phyloP scores from a whole-genome alignment of 1,139 yeast genomes.

The Nakaseomyces sp. region DNA sequence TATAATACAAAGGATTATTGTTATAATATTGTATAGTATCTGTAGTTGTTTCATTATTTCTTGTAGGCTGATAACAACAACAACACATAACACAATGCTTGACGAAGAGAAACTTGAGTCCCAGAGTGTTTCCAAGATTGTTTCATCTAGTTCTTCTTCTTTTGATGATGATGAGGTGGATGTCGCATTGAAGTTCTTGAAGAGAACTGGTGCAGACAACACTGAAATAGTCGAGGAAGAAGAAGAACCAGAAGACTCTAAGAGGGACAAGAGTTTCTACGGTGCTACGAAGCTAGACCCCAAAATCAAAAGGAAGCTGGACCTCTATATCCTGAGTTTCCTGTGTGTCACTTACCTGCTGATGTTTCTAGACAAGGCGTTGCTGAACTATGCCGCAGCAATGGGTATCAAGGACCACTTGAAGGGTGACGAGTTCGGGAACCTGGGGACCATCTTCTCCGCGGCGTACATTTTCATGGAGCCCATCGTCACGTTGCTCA shows the following conservation, averaged over 20 bases:
- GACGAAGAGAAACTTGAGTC: conserved; percentile 2
- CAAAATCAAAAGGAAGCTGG: conserved; percentile 35
- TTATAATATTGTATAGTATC: too few relatives aligned
- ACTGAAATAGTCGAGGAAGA: conserved; percentile 6
- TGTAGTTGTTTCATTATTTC: neutral
- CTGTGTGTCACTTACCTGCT: conserved; percentile 41
- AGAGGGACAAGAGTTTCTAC: conserved; percentile 14
- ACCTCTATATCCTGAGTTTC: conserved; percentile 37
- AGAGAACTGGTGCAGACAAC: conserved; percentile 11
- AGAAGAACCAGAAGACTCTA: conserved; percentile 5
- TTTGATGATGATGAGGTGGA: conserved; percentile 17
- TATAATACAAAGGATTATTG: too few relatives aligned
- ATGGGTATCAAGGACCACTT: conserved; percentile 43
- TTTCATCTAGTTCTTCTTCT: conserved; percentile 2
- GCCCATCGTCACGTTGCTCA: conserved; percentile 42
- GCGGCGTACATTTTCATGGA: conserved; percentile 48
- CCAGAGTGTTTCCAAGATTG: neutral
- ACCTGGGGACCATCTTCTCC: conserved; percentile 54
- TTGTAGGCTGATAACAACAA: neutral
- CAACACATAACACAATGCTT: neutral
- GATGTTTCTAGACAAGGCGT: conserved; percentile 44
- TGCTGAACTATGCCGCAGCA: conserved; percentile 42
- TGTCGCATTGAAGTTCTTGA: conserved; percentile 24
- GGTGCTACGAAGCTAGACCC: conserved; percentile 24
- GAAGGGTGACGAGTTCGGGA: conserved; percentile 37